These are phyloP conservation scores for Nannochloris sp. DNA, from an alignment of 139 green algal species.

Conservation along the genomic window DNA sequence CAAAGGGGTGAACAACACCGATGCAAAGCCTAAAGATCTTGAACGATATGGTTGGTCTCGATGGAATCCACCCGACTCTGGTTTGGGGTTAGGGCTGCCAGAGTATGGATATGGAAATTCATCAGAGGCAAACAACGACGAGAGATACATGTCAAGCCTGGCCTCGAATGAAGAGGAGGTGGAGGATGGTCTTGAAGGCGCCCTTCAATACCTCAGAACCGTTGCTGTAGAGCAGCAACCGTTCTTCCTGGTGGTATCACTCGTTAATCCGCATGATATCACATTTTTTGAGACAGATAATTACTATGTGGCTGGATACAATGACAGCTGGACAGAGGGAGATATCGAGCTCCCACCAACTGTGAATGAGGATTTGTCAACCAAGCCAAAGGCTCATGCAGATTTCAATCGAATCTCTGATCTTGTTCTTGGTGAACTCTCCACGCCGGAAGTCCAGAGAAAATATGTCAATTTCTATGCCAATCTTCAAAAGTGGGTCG, in stretches of 20 bases:
- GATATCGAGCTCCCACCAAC: slow-evolving; percentile 4
- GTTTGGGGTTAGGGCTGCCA: slow-evolving; percentile 1
- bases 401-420: slow-evolving; percentile 3
- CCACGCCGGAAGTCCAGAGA: background rate
- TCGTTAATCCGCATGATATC: slow-evolving; percentile 22
- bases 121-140: slow-evolving; percentile 11
- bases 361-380: slow-evolving; percentile 7
- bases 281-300: slow-evolving; percentile 8
- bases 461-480: background rate
- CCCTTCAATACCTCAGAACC: slow-evolving; percentile 6
- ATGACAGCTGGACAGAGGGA: background rate
- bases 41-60: slow-evolving; percentile 9
- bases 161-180: background rate
- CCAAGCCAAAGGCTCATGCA: slow-evolving; percentile 9
- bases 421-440: background rate
- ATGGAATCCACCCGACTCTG: slow-evolving; percentile 15
- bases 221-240: slow-evolving; percentile 1
- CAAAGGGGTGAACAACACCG: slow-evolving; percentile 9
- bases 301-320: background rate
- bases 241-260: slow-evolving; percentile 18
- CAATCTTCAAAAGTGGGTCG: too few relatives aligned
- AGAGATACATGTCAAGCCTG: slow-evolving; percentile 7
- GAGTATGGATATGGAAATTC: slow-evolving; percentile 6
- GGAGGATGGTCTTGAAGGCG: slow-evolving; percentile 7
- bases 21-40: slow-evolving; percentile 6